These are phyloP conservation scores for Glebionis coronaria DNA, from an alignment of 129 eudicot genomes.

Conservation along the genomic window DNA sequence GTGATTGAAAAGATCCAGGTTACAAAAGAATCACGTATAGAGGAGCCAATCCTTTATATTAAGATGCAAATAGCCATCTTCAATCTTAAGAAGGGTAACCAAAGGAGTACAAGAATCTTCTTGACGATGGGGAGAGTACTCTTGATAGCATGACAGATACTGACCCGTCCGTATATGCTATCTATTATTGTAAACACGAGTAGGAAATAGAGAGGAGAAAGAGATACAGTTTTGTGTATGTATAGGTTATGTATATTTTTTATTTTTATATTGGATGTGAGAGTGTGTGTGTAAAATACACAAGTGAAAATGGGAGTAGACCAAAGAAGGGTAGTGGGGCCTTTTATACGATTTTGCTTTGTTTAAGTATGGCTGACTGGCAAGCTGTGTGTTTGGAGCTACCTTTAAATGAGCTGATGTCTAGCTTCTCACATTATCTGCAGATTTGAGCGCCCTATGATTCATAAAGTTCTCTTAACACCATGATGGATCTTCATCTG, in stretches of 20 bases:
- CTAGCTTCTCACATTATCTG: no score
- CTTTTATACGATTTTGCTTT: no score
- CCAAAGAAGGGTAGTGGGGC: no score
- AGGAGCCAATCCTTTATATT: constrained; percentile 84
- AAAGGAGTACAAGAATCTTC: constrained; percentile 82
- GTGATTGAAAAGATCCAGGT: constrained; percentile 78
- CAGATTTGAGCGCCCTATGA: no score
- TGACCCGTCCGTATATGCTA: constrained; percentile 95
- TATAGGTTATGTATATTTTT: constrained; percentile 22
- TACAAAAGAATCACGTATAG: constrained; percentile 71
- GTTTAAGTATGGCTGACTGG: no score
- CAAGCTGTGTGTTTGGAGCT: no score
- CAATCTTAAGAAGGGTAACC: constrained; percentile 81
- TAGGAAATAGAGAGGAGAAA: constrained; percentile 8
- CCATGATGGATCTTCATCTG: no score
- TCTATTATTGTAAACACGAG: constrained; percentile 57
- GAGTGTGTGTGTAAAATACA: constrained; percentile 13
- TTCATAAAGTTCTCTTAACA: no score
- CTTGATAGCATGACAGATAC: constrained; percentile 95
- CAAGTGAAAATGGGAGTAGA: no score
- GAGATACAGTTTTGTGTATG: constrained; percentile 35
- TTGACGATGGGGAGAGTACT: constrained; percentile 80
- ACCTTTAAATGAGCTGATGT: no score
- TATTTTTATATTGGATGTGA: constrained; percentile 4
- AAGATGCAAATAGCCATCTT: constrained; percentile 80